These are phyloP conservation scores for Quercus lobata DNA, from an alignment of 331 rosid species.

Conservation along the genomic window DNA sequence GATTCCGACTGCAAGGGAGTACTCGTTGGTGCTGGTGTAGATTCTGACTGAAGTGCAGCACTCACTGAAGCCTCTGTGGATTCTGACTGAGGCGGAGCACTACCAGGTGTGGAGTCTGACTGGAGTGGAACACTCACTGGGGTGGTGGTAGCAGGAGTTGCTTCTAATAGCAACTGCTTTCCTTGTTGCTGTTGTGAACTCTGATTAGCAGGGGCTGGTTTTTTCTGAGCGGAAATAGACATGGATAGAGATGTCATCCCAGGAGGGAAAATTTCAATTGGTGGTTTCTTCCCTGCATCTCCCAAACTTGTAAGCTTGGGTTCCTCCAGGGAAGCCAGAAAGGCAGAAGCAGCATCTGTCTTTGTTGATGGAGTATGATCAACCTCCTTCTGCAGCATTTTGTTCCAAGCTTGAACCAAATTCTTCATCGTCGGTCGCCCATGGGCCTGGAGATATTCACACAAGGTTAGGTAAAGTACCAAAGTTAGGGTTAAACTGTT, in stretches of 20 bases:
- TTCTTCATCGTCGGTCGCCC: slow-evolving; percentile 90
- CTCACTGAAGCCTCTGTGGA: slow-evolving; percentile 16
- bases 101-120: slow-evolving; percentile 34
- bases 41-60: slow-evolving; percentile 21
- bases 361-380: slow-evolving; percentile 61
- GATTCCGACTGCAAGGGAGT: slow-evolving; percentile 44
- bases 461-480: slow-evolving; percentile 23
- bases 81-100: slow-evolving; percentile 32
- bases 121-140: slow-evolving; percentile 31
- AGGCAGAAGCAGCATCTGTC: slow-evolving; percentile 88
- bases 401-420: slow-evolving; percentile 92
- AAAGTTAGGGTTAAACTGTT: slow-evolving; percentile 1
- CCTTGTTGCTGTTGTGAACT: slow-evolving; percentile 52
- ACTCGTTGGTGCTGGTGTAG: slow-evolving; percentile 28
- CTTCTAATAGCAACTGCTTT: slow-evolving; percentile 74
- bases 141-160: slow-evolving; percentile 52
- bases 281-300: slow-evolving; percentile 86
- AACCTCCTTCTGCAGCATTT: slow-evolving; percentile 78
- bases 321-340: slow-evolving; percentile 86
- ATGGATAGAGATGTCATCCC: slow-evolving; percentile 73
- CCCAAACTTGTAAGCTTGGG: slow-evolving; percentile 90
- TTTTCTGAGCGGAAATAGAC: slow-evolving; percentile 68
- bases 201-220: slow-evolving; percentile 56
- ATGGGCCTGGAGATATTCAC: slow-evolving; percentile 63
- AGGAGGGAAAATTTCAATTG: slow-evolving; percentile 91